Percentiles rank a stretch among this genome's conserved stretches.
Evolutionary conservation across 306 rosid species (phyloP).

Genomic region (Malus domestica): DNA sequence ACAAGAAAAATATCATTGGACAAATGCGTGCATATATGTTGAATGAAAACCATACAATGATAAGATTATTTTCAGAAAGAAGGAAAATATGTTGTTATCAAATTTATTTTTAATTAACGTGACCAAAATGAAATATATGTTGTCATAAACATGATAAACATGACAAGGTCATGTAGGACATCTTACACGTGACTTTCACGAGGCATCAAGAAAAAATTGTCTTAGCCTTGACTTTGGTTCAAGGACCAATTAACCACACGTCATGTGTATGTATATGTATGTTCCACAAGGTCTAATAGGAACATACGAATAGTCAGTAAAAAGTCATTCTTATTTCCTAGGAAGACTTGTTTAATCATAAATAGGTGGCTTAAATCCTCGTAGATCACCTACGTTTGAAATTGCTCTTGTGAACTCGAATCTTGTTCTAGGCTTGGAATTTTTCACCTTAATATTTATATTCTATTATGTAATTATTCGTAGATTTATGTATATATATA

Average conservation of each 20-base stretch:
- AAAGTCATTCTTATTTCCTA: not conserved
- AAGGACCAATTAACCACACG: not conserved
- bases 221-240: constrained; percentile 8
- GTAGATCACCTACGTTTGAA: not conserved
- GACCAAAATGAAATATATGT: not conserved
- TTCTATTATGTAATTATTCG: too few relatives aligned
- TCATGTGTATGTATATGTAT: not conserved
- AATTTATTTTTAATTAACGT: not conserved
- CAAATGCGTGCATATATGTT: not conserved
- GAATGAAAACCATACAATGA: not conserved
- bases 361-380: not conserved
- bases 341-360: not conserved
- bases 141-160: not conserved
- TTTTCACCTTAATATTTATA: too few relatives aligned
- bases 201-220: constrained; percentile 1
- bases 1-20: not conserved
- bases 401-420: not conserved
- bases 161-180: constrained; percentile 24
- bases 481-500: too few relatives aligned
- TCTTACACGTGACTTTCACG: constrained; percentile 21
- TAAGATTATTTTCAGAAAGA: not conserved
- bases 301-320: not conserved
- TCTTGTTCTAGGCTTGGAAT: not conserved
- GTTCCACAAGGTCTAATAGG: not conserved
- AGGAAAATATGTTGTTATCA: not conserved